Conservation (phyloP, 2,329 filamentous ascomycete genomes). For the Colletotrichum orchidophilum region DNA sequence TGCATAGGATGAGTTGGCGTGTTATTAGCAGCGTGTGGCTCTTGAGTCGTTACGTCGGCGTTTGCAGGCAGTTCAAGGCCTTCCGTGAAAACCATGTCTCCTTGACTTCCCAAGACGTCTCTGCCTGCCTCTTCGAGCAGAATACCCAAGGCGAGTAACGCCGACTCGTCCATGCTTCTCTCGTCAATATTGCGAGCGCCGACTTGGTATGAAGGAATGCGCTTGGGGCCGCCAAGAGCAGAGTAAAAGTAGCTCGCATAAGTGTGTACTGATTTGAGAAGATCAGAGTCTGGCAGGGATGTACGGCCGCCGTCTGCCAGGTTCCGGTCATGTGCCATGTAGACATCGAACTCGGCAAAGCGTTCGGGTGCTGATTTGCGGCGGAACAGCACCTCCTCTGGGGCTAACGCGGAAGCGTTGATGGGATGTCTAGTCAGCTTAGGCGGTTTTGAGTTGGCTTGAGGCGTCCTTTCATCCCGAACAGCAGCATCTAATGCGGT, state of each 20-base stretch:
- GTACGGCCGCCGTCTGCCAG: constrained; percentile 55
- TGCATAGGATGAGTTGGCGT: background rate
- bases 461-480: constrained; percentile 1
- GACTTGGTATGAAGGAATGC: constrained; percentile 25
- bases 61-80: constrained; percentile 45
- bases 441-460: constrained; percentile 11
- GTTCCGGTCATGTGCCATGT: constrained; percentile 70
- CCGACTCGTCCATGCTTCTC: constrained; percentile 80
- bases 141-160: constrained; percentile 78
- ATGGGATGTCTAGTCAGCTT: constrained; percentile 38
- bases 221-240: constrained; percentile 42
- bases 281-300: constrained; percentile 72
- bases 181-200: constrained; percentile 53
- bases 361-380: constrained; percentile 70
- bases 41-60: background rate
- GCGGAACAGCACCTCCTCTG: constrained; percentile 78
- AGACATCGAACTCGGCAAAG: constrained; percentile 77
- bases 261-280: constrained; percentile 74
- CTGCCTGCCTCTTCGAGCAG: constrained; percentile 76
- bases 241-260: constrained; percentile 76
- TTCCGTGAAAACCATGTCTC: constrained; percentile 78
- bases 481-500: background rate
- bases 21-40: background rate
- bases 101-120: constrained; percentile 68
- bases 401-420: constrained; percentile 58